Conservation (phyloP, 2,329 filamentous ascomycete species). For the Diaporthe vexans region DNA sequence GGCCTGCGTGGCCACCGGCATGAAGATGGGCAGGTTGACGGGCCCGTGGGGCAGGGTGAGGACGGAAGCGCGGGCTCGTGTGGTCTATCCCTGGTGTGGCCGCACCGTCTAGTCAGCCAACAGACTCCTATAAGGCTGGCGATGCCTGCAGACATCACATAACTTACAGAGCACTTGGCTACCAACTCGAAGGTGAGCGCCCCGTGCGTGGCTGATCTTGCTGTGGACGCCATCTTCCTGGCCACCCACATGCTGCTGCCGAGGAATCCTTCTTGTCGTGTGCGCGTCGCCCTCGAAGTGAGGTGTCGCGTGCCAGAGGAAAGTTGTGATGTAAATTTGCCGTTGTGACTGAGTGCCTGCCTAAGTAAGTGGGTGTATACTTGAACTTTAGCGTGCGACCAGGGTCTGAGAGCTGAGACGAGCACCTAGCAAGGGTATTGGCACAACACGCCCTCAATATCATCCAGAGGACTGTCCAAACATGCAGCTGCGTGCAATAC, state of each 20-base stretch:
- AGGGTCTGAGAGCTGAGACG: background rate
- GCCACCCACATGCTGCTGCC: constrained; percentile 44
- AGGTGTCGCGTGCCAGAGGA: background rate
- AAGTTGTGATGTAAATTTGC: background rate
- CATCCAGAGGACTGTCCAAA: background rate
- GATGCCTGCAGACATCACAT: background rate
- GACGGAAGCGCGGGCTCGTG: constrained; percentile 90
- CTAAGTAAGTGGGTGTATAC: background rate
- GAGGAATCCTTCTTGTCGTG: background rate
- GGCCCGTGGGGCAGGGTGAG: constrained; percentile 92
- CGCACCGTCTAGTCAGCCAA: constrained; percentile 30
- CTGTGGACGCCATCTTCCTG: constrained; percentile 46
- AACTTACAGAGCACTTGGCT: constrained; percentile 72
- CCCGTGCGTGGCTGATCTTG: constrained; percentile 47
- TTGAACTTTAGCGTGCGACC: background rate
- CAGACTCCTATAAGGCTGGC: no score
- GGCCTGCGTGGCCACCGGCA: constrained; percentile 98
- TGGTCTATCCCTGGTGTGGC: constrained; percentile 73
- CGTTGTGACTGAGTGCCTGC: background rate
- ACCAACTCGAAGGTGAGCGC: constrained; percentile 50
- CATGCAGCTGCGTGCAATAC: background rate
- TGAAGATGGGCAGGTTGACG: constrained; percentile 93
- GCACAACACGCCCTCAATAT: background rate
- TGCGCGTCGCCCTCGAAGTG: background rate
- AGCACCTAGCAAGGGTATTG: no score